Base-by-base conservation (phyloP, 805 yeast genomes). In the Candida germanica region DNA sequence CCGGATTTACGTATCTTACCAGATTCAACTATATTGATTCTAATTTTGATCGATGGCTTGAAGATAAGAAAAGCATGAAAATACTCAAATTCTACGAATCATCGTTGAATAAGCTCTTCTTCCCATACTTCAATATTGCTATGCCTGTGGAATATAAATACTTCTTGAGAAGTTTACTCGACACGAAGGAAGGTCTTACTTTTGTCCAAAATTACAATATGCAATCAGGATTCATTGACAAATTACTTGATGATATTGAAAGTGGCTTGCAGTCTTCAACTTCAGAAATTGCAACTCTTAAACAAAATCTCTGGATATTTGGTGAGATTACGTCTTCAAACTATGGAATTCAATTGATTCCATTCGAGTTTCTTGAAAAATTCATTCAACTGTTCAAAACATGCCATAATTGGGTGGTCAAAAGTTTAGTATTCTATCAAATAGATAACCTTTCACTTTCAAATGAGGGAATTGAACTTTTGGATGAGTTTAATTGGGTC, bases 221-320 rank as follows among this genome's bases (percentile, higher is more conserved):
- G 8, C 20, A 36, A n/a, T n/a, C 30, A 10, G 28, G 27, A 8
- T 40, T 42, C 24, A 35, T 40, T 4, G 21, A 18, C 6, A 19
- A 34, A 13, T 34, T 46, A 11, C 26, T 45, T 12, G 36, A 32
- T n/a, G 26, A 28, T 7, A 40, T 40, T 16, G 40, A 43, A 14
- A 13, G 12, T n/a, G 23, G 21, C 6, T n/a, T 35, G 4, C n/a
- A 18, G 5, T 22, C 18, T 10, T 29, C 31, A 15, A 26, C 17
- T 14, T 20, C 6, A 2, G 33, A 39, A 6, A 13, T 51, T 7
- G 35, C 29, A 15, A n/a, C 17, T 3, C 56, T 91, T 17, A 87
- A 86, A 51, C 85, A 89, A 8, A 76, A 83, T 22, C 49, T 91
- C 23, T 91, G 97, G 97, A 80, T 94, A 1, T 68, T 87, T 22